phyloP scores from a whole-genome alignment of 2,329 filamentous ascomycete genomes.

The Zymoseptoria passerinii region DNA sequence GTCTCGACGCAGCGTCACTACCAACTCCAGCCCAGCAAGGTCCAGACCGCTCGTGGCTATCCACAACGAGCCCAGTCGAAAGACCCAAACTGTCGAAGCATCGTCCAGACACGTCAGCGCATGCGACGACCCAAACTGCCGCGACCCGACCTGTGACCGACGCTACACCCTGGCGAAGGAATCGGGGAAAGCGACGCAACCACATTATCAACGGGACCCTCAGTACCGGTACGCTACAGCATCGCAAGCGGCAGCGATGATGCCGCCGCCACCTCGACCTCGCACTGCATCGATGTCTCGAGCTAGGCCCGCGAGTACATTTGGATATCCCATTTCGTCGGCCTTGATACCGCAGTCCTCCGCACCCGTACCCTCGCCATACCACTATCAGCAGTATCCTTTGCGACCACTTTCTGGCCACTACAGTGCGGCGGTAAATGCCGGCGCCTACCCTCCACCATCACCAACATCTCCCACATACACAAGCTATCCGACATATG shows the following conservation, averaged over 20 bases:
- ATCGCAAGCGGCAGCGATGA: conserved; percentile 2
- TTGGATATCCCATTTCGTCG: conserved; percentile 11
- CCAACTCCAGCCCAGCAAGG: conserved; percentile 9
- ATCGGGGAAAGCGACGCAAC: conserved; percentile 8
- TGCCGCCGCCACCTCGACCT: conserved; percentile 15
- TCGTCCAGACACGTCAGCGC: neutral
- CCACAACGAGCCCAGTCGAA: neutral
- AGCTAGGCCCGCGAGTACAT: conserved; percentile 19
- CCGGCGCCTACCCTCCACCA: conserved; percentile 12
- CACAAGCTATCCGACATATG: conserved; percentile 8
- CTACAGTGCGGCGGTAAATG: no score
- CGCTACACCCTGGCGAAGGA: conserved; percentile 17
- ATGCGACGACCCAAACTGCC: conserved; percentile 43
- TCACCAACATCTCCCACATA: conserved; percentile 14
- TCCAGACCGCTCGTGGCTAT: neutral
- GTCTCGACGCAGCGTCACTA: conserved; percentile 1
- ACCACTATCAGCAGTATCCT: conserved; percentile 10
- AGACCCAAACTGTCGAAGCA: neutral
- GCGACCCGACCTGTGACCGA: conserved; percentile 29
- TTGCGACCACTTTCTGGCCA: conserved; percentile 7
- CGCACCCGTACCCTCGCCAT: neutral
- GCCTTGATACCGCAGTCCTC: neutral
- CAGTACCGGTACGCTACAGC: conserved; percentile 14
- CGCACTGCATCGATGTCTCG: conserved; percentile 11
- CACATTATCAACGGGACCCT: conserved; percentile 11